A percentile compares a stretch with the other conserved stretches of the same genome.
phyloP scores from a whole-genome alignment of 306 rosid genomes.

The Prunus dulcis region DNA sequence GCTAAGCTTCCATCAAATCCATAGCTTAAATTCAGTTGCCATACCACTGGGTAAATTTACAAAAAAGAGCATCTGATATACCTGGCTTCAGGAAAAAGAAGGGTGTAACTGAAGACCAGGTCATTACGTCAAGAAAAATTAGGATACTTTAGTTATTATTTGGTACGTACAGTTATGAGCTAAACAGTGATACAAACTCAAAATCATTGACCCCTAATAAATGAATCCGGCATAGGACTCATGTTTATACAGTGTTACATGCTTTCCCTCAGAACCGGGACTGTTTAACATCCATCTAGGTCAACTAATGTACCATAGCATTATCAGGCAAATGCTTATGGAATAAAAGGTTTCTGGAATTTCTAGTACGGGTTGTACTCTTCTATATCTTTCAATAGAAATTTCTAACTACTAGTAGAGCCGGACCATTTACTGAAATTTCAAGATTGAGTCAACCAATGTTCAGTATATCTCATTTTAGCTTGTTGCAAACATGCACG shows the following conservation, averaged over 20 bases:
- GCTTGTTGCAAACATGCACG: not conserved
- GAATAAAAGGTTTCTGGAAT: not conserved
- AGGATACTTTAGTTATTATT: conserved; percentile 15
- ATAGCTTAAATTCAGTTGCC: conserved; percentile 67
- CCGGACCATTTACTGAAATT: not conserved
- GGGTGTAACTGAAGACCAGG: conserved; percentile 43
- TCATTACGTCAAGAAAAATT: conserved; percentile 16
- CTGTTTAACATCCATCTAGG: not conserved
- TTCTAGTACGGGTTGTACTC: not conserved
- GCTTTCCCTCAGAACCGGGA: not conserved
- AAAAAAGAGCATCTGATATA: conserved; percentile 42
- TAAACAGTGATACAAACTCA: not conserved
- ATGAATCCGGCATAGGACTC: not conserved
- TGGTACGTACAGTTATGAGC: not conserved
- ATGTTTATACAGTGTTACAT: not conserved
- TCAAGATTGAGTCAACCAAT: not conserved
- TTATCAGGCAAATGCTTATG: not conserved
- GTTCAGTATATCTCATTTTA: not conserved
- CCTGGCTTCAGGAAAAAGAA: conserved; percentile 46
- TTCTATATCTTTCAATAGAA: not conserved
- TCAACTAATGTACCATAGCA: not conserved
- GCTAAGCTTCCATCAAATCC: conserved; percentile 95
- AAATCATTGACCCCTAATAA: conserved; percentile 10
- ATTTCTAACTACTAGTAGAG: not conserved
- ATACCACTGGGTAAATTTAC: conserved; percentile 37